Base-by-base conservation (phyloP, 345 rosid species). In the Ailanthus altissimus region DNA sequence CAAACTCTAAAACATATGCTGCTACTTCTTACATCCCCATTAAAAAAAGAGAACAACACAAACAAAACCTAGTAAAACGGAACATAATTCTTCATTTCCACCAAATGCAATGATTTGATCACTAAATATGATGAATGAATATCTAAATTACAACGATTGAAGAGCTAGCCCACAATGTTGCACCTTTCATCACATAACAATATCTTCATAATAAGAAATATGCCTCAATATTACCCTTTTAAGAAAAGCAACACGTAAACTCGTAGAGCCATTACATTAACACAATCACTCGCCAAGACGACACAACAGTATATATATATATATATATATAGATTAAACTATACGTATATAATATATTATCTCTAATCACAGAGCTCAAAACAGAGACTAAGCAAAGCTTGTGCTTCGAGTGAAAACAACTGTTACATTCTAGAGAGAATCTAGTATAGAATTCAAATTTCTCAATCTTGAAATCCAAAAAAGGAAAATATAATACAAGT, bases 311-410 rank as follows among this genome's bases (percentile, higher is more conserved):
- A 5, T 32, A 32, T 38, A 5, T n/a, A n/a, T n/a, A n/a, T n/a
- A n/a, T n/a, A n/a, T n/a, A n/a, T n/a, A n/a, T n/a, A n/a, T n/a
- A n/a, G n/a, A n/a, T n/a, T 49, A 21, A 75, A 50, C 62, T 21
- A 63, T 63, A 8, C 25, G 23, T 14, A 38, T 20, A 51, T 1
- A 1, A 32, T 14, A 38, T 20, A 51, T 1, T 32, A 32, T 32
- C 38, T 51, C 49, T 5, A 25, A 67, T 54, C 18, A 61, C 80
- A 70, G 53, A 59, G 45, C 67, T 15, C 74, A 77, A 78, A 79
- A 80, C 63, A 70, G 82, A 82, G 74, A 71, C 72, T 77, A 78
- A 82, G 61, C 78, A 80, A 71, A 77, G 74, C 9, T 64, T 67
- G n/a, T 67, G 79, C 72, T 72, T 56, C 50, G 74, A 6, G 18